Evolutionary conservation across 2,329 filamentous ascomycete species (phyloP).

Genomic region (Calonectria crousiana): DNA sequence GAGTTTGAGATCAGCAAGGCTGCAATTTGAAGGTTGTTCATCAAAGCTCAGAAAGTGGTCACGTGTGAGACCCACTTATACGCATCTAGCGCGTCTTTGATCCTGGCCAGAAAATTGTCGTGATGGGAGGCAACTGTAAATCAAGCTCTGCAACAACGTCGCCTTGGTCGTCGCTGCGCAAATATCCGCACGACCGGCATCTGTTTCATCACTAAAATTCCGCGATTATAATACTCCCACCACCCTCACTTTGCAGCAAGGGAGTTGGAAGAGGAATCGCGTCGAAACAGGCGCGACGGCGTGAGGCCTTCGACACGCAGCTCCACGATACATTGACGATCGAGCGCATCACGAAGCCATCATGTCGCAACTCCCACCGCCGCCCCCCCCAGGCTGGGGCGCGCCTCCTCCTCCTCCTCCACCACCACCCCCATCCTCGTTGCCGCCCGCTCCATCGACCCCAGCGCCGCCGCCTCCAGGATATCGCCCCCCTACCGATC

Average conservation of each 20-base stretch:
- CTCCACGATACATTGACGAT: slow-evolving; percentile 37
- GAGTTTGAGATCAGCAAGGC: neutral
- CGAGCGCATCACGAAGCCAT: slow-evolving; percentile 46
- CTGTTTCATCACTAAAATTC: slow-evolving; percentile 35
- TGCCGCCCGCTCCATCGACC: slow-evolving; percentile 68
- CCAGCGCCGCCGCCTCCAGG: slow-evolving; percentile 85
- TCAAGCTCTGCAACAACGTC: slow-evolving; percentile 42
- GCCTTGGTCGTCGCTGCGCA: slow-evolving; percentile 47
- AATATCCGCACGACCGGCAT: slow-evolving; percentile 45
- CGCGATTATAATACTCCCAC: neutral
- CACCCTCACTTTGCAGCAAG: slow-evolving; percentile 23
- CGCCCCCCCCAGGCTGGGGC: slow-evolving; percentile 70
- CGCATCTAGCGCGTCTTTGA: slow-evolving; percentile 37
- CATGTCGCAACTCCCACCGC: slow-evolving; percentile 68
- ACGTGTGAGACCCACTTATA: slow-evolving; percentile 42
- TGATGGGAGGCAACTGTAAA: slow-evolving; percentile 42
- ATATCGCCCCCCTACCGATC: slow-evolving; percentile 83
- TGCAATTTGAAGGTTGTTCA: neutral
- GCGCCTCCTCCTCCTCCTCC: slow-evolving; percentile 67
- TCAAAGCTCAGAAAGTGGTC: neutral
- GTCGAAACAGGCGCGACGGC: slow-evolving; percentile 52
- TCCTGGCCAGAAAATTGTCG: slow-evolving; percentile 51
- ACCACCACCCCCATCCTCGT: slow-evolving; percentile 65
- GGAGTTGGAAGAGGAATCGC: slow-evolving; percentile 41
- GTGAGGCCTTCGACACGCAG: slow-evolving; percentile 48